phyloP scores from a whole-genome alignment of 495 filamentous ascomycete species.

The Aspergillus bridgeri region DNA sequence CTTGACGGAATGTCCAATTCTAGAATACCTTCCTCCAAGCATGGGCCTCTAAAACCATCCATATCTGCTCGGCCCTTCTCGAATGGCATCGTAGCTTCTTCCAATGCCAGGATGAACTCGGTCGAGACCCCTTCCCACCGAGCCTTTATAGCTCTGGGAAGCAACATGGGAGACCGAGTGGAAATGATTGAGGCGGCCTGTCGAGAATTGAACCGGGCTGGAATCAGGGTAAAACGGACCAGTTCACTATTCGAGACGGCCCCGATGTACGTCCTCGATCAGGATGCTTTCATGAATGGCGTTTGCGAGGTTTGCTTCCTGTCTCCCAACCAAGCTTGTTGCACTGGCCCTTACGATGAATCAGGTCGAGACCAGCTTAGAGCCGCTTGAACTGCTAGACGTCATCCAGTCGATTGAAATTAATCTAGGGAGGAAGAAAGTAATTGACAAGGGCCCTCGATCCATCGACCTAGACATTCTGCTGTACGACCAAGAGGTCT shows the following conservation, averaged over 20 bases:
- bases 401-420: slow-evolving; percentile 80
- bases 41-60: slow-evolving; percentile 5
- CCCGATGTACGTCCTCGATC: slow-evolving; percentile 93
- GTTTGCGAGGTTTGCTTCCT: slow-evolving; percentile 71
- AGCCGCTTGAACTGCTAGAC: slow-evolving; percentile 72
- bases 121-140: slow-evolving; percentile 34
- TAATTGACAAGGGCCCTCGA: slow-evolving; percentile 88
- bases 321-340: background rate
- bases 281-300: slow-evolving; percentile 86
- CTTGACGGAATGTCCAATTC: background rate
- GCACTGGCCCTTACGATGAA: slow-evolving; percentile 5
- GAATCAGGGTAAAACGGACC: slow-evolving; percentile 72
- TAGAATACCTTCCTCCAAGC: background rate
- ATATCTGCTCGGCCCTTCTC: slow-evolving; percentile 25
- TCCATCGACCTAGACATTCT: slow-evolving; percentile 94
- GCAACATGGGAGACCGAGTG: slow-evolving; percentile 87
- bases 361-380: slow-evolving; percentile 77
- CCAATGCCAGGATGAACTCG: slow-evolving; percentile 26
- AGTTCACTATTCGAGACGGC: slow-evolving; percentile 91
- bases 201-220: slow-evolving; percentile 63
- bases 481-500: slow-evolving; percentile 67
- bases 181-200: slow-evolving; percentile 80
- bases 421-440: slow-evolving; percentile 69
- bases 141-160: slow-evolving; percentile 85
- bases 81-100: slow-evolving; percentile 13